phyloP scores from a whole-genome alignment of 345 rosid species.

The Clarkia xantiana region DNA sequence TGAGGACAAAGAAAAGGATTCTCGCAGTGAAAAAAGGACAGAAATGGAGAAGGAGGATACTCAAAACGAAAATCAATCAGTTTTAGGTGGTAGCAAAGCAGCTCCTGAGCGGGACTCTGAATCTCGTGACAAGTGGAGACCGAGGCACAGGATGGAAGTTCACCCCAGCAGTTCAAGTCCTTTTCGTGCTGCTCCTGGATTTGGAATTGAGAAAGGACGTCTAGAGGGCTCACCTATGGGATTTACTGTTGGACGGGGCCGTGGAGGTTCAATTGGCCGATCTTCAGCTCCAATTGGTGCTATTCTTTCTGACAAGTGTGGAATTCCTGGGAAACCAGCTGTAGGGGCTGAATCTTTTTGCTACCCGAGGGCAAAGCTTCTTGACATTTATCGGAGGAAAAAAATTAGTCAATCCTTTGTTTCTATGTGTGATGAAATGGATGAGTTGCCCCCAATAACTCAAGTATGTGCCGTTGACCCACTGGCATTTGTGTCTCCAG shows the following conservation, averaged over 20 bases:
- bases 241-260: constrained; percentile 73
- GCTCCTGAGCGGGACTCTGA: constrained; percentile 63
- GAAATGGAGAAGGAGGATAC: constrained; percentile 49
- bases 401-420: constrained; percentile 25
- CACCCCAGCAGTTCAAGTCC: constrained; percentile 42
- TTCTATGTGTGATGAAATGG: constrained; percentile 40
- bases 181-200: constrained; percentile 73
- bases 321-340: constrained; percentile 30
- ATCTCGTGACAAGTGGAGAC: constrained; percentile 95
- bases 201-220: constrained; percentile 56
- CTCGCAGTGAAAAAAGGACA: constrained; percentile 47
- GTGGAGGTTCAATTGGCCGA: constrained; percentile 31
- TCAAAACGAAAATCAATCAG: constrained; percentile 39
- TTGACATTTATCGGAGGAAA: constrained; percentile 43
- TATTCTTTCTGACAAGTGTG: constrained; percentile 18
- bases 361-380: constrained; percentile 78
- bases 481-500: constrained; percentile 62
- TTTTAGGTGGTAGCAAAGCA: constrained; percentile 23
- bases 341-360: constrained; percentile 18
- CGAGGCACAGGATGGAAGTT: constrained; percentile 72
- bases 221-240: constrained; percentile 47
- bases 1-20: constrained; percentile 76
- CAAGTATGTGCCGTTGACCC: constrained; percentile 32
- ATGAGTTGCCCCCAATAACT: constrained; percentile 28
- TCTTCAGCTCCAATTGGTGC: constrained; percentile 16